Base-by-base conservation (phyloP, 2,329 filamentous ascomycete species). In the Xylaria sp. region DNA sequence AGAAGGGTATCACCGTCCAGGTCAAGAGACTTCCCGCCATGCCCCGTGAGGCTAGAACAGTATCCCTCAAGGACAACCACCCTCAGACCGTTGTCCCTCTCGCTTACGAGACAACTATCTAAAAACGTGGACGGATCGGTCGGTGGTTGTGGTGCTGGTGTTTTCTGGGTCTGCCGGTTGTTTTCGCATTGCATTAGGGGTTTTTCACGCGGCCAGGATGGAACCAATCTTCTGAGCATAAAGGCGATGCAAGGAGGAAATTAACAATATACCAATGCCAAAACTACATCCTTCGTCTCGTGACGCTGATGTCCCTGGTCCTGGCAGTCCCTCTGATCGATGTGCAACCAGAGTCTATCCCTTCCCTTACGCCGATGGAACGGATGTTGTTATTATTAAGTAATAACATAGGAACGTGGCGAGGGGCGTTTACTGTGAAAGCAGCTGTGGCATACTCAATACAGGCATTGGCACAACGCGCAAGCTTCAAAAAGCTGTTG, bases 71-170 rank as follows among this genome's bases (percentile, higher is more conserved):
- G 80, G 88, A 91, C 76, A 90, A 91, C 83, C 83, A 86, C 76
- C 91, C 92, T 67, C 91, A 97, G 87, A 97, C 90, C 72, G 86
- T 97, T 74, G 86, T 87, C 66, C 92, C 93, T 71, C 85, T 97
- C 72, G 81, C 94, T 74, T 99, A 97, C 87, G 94, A 97, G 86
- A 99, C 94, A 73, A 93, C 91, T 76, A 97, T 99, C 80, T 99
- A 94, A 68, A 65, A 60, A 62, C 30, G 53, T 55, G 52, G 63
- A 61, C 62, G 63, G 23, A 60, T 62, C 52, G 52, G 62, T 55
- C 54, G 59, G 64, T 49, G 49, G 44, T 62, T 59, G 51, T 34
- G 47, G 50, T 59, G 30, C 50, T 57, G 57, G 58, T 62, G 65
- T 69, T 67, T 70, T 69, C 65, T 67, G 66, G 69, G 68, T 70